Evolutionary conservation across 164 flowering plant species (phyloP), one percentile per base, ranked within the genome.

Genomic region (Dillenia turbinata): DNA sequence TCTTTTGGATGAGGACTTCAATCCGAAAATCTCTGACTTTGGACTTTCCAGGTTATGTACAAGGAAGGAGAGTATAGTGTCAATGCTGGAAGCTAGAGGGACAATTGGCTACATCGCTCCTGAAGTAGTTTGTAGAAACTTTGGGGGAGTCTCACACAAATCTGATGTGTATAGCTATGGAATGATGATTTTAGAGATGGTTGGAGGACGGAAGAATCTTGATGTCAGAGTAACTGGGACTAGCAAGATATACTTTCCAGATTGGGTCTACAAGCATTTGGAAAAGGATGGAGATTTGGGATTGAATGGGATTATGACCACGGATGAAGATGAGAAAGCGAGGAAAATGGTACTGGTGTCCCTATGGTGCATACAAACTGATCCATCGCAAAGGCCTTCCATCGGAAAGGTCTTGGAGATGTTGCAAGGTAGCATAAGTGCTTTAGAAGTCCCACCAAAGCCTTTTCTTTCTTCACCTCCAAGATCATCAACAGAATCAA

Each of bases 21-120:
- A 33, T n/a, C 60, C 60, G 3, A 57, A 57, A 26, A 57, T 57
- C 19, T 44, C 60, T 2, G 60, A 57, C 45, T 57, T 57, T 12
- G 60, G 60, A 14, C 60, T 57, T 8, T 16, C 60, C 1, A 57
- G 45, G 9, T 12, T 57, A 2, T 57, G 49, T 9, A 6, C 11
- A 1, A 15, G 49, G 26, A 57, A 57, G 16, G 49, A 57, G 9
- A 57, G 60, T 44, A 16, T 6, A 4, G 9, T 57, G 10, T 57
- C 49, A 0, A 57, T 57, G 60, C 0, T 8, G 0, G 60, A n/a
- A n/a, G 60, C 60, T 15, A 44, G 49, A 14, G 60, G 60, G 49
- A 57, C 60, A 3, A 16, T 45, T 1, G 49, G 60, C 12, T 57
- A 57, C 49, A 57, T 57, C 8, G 60, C 60, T 12, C 60, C 49